Base-by-base conservation (phyloP, 345 rosid species). In the Alliaria petiolata region DNA sequence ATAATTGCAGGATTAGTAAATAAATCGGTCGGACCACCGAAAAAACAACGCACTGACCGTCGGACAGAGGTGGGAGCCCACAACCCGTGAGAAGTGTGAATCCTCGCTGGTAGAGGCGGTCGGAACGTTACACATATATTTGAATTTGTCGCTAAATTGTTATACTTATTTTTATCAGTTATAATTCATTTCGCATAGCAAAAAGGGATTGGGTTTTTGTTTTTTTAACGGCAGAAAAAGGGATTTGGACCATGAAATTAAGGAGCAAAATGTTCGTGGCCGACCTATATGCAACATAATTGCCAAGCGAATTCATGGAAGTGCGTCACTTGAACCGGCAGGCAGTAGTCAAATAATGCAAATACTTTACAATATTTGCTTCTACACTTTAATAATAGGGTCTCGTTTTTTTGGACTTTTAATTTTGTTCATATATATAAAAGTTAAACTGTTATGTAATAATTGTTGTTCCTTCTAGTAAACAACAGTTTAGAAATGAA, bases 221-320 rank as follows among this genome's bases (percentile, higher is more conserved):
- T 53, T 30, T 53, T 30, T 30, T 30, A 8, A 31, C 13, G 19
- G 20, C 59, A 53, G 11, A 45, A 25, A 69, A 69, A 46, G 57
- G 13, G 6, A 1, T 12, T 25, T 72, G 26, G 70, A 72, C 33
- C 51, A 65, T 46, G 59, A 3, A 47, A 57, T 73, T 47, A 46
- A 73, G 77, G 66, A 47, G 26, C 50, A 45, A 36, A 25, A 63
- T 31, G 64, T 38, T 51, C 34, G 64, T 63, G 55, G 64, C 57
- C 56, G 65, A 64, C 76, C 57, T 45, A 64, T 45, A 64, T 33
- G 57, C 31, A 63, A 44, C 44, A 61, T 71, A 51, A 28, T 51
- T 42, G 20, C 11, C 54, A 51, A 51, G 49, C 49, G 31, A 63
- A 46, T 46, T 65, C 60, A 57, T 56, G 77, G 51, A 73, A 72